Percentiles rank a stretch among this genome's conserved stretches.
Conservation (phyloP, 306 rosid species). For the Parietaria judaica region DNA sequence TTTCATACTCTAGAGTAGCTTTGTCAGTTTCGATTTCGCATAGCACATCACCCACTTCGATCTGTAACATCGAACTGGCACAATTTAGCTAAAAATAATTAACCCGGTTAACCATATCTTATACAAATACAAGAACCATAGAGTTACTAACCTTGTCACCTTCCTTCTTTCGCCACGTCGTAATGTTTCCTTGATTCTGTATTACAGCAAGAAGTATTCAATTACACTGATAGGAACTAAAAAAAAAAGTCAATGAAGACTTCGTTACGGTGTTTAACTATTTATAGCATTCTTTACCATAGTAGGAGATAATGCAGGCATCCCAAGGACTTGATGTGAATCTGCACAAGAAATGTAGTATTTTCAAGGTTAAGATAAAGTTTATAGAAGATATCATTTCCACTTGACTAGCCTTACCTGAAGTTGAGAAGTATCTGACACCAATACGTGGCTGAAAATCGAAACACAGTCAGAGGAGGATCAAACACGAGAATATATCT, state of each 20-base stretch:
- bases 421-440: conserved; percentile 63
- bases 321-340: conserved; percentile 54
- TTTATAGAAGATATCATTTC: neutral
- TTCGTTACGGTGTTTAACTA: neutral
- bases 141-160: conserved; percentile 78
- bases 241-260: neutral
- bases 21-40: conserved; percentile 98
- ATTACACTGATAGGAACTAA: conserved; percentile 18
- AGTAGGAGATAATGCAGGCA: conserved; percentile 98
- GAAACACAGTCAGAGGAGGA: conserved; percentile 26
- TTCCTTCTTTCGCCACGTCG: conserved; percentile 88
- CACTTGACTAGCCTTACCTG: conserved; percentile 41
- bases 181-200: conserved; percentile 87
- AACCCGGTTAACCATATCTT: conserved; percentile 9
- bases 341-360: conserved; percentile 37
- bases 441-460: conserved; percentile 45
- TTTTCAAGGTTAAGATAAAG: neutral
- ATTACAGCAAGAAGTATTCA: conserved; percentile 22
- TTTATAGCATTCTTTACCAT: conserved; percentile 53
- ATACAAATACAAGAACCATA: conserved; percentile 19
- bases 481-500: conserved; percentile 6
- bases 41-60: conserved; percentile 81
- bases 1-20: conserved; percentile 92
- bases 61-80: conserved; percentile 40
- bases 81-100: conserved; percentile 7